Conservation (phyloP, 352 stramenopile genomes). For the Plasmopara halstedii region DNA sequence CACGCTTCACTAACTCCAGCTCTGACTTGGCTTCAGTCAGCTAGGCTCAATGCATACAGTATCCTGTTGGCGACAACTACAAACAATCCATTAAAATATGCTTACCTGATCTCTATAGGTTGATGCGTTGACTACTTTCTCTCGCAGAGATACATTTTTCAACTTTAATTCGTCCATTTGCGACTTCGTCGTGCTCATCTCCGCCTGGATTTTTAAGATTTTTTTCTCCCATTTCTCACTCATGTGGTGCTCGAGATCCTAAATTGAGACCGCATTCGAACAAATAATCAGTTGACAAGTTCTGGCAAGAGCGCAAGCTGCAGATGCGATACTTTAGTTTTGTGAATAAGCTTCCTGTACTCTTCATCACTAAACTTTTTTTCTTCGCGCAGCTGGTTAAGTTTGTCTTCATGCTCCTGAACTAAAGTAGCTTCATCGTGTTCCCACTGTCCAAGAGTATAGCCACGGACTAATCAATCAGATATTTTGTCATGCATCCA, state of each 20-base stretch:
- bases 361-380: constrained; percentile 44
- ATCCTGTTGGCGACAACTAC: constrained; percentile 1
- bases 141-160: constrained; percentile 70
- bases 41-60: constrained; percentile 13
- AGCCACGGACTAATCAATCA: constrained; percentile 5
- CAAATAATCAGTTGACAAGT: constrained; percentile 1
- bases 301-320: not conserved
- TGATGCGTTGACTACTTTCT: constrained; percentile 55
- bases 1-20: constrained; percentile 34
- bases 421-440: constrained; percentile 45
- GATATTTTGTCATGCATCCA: not conserved
- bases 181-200: constrained; percentile 55
- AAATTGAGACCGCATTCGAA: no score
- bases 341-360: constrained; percentile 41
- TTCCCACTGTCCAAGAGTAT: constrained; percentile 36
- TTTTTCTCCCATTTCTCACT: constrained; percentile 77
- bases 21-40: constrained; percentile 50
- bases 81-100: not conserved
- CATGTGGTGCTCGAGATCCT: constrained; percentile 58
- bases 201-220: constrained; percentile 52
- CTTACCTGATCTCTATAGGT: constrained; percentile 63
- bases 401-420: constrained; percentile 48
- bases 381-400: constrained; percentile 57
- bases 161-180: constrained; percentile 70
- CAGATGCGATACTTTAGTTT: constrained; percentile 37